Conservation (phyloP, 805 yeast genomes). For the Yarrowia deformans region DNA sequence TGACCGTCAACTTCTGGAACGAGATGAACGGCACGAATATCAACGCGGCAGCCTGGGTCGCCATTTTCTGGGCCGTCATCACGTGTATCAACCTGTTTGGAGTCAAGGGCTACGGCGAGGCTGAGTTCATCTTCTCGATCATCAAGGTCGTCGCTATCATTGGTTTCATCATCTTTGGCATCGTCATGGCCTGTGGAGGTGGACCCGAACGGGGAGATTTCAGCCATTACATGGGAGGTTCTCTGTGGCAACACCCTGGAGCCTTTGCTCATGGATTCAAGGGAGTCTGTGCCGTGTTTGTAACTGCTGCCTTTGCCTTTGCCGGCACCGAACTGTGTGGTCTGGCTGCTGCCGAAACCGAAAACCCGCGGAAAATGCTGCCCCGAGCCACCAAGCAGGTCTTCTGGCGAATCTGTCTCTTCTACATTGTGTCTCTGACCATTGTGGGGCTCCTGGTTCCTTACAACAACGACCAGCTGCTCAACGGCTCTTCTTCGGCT, state of each 20-base stretch:
- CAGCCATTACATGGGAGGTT: slow-evolving; percentile 56
- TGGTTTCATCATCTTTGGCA: slow-evolving; percentile 66
- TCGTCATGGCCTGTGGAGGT: slow-evolving; percentile 57
- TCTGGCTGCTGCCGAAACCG: slow-evolving; percentile 19
- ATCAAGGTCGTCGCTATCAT: slow-evolving; percentile 64
- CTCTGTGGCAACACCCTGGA: slow-evolving; percentile 65
- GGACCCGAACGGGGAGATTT: slow-evolving; percentile 61
- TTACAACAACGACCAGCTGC: slow-evolving; percentile 56
- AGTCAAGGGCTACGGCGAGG: slow-evolving; percentile 68
- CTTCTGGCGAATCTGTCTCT: slow-evolving; percentile 44
- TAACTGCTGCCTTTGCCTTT: slow-evolving; percentile 72
- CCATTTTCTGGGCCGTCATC: slow-evolving; percentile 60
- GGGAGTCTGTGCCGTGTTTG: slow-evolving; percentile 69
- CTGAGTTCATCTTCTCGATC: slow-evolving; percentile 63
- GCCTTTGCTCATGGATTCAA: slow-evolving; percentile 69
- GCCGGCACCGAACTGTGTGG: slow-evolving; percentile 65
- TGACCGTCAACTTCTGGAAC: slow-evolving; percentile 63
- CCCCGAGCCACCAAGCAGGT: slow-evolving; percentile 32
- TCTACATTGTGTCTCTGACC: slow-evolving; percentile 63
- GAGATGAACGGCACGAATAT: slow-evolving; percentile 60
- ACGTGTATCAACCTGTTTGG: slow-evolving; percentile 61
- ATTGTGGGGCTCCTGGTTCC: slow-evolving; percentile 71
- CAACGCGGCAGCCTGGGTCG: slow-evolving; percentile 63
- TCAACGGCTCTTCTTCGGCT: slow-evolving; percentile 57
- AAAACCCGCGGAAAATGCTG: slow-evolving; percentile 24